Base-by-base conservation (phyloP, 73 alveolate genomes). In the Paramecium tetraurelia region DNA sequence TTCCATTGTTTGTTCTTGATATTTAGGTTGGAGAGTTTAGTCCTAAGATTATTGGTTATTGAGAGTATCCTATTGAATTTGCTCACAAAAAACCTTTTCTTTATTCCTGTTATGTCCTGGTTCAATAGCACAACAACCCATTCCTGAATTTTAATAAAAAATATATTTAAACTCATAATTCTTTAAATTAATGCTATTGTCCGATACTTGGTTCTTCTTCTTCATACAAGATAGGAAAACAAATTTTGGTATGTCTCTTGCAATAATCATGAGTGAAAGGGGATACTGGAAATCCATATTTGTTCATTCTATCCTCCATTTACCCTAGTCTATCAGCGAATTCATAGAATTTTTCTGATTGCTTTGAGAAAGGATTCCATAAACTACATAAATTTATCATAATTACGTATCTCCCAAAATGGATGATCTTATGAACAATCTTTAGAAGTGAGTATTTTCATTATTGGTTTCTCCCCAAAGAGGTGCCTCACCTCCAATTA, bases 391-490 rank as follows among this genome's bases (percentile, higher is more conserved):
- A 38, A n/a, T 75, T 4, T 7, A 53, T 75, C 3, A 35, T 29
- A 6, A 7, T 4, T 75, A 75, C 87, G 48, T 80, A 35, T 89
- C 94, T 33, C 88, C 89, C 27, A 89, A 50, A 16, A 83, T 85
- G 22, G 85, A 44, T 20, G 71, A 44, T 89, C 94, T 89, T 16
- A 83, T 22, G 35, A 77, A 89, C 18, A 89, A 16, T 48, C 71
- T 89, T 44, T 44, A 12, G 63, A 89, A 89, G 24, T 89, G 71
- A 14, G 94, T 89, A 24, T 11, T 36, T 43, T 89, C 92, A 69
- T 89, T 83, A 53, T 89, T 89, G 9, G 87, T 89, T 89, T 89
- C 94, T 35, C 94, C 87, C 94, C 94, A 89, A 24, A 89, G 57
- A 33, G 92, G 76, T 44, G 92, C 43, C 33, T 89, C 94, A 0